phyloP scores from a whole-genome alignment of 2,329 filamentous ascomycete species.

The Plectosphaerella cucumerina region DNA sequence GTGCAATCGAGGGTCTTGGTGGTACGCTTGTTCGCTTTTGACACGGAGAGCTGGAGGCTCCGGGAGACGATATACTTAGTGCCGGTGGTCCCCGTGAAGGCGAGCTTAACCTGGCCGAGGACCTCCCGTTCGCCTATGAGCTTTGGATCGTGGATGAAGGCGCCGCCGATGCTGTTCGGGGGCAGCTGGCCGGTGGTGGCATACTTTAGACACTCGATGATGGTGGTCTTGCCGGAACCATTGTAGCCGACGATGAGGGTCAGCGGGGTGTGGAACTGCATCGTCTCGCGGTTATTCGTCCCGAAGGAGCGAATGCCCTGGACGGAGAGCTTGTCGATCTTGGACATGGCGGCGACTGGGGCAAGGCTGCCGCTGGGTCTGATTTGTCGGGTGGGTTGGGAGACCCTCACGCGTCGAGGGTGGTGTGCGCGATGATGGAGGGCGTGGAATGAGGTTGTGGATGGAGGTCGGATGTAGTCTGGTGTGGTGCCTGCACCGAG shows the following conservation, averaged over 20 bases:
- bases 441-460: background rate
- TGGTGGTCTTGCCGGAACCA: conserved; percentile 96
- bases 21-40: conserved; percentile 57
- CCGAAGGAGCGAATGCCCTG: conserved; percentile 82
- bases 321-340: conserved; percentile 86
- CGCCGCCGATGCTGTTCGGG: conserved; percentile 83
- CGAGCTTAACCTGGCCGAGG: conserved; percentile 84
- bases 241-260: conserved; percentile 97
- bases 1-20: conserved; percentile 81
- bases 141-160: conserved; percentile 98
- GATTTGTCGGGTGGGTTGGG: no score
- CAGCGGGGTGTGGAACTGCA: conserved; percentile 84
- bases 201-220: conserved; percentile 98
- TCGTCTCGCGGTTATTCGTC: conserved; percentile 65
- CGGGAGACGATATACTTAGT: conserved; percentile 79
- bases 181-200: conserved; percentile 91
- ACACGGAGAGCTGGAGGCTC: conserved; percentile 75
- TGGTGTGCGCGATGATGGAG: background rate
- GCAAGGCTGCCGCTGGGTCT: background rate
- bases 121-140: conserved; percentile 84
- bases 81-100: conserved; percentile 75
- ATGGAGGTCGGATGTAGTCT: background rate
- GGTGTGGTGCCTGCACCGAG: background rate
- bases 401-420: background rate
- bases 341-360: conserved; percentile 52